Conservation (phyloP, 495 filamentous ascomycete species). For the Geoglossum glabrum region DNA sequence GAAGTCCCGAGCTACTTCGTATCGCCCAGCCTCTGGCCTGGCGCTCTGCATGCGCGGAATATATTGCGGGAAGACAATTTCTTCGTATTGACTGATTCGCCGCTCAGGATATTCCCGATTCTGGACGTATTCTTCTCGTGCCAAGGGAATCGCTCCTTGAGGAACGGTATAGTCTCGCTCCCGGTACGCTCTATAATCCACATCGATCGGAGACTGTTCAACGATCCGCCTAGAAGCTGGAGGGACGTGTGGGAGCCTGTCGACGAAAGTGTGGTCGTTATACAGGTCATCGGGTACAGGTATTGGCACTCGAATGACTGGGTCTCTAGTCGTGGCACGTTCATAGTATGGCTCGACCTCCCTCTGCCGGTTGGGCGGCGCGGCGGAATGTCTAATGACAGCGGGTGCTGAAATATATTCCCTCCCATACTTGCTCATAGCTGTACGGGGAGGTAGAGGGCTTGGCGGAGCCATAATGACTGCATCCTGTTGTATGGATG, state of each 20-base stretch:
- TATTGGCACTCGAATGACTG: conserved; percentile 23
- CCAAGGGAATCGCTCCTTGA: conserved; percentile 6
- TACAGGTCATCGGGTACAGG: conserved; percentile 24
- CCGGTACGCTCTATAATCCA: conserved; percentile 28
- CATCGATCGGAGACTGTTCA: conserved; percentile 31
- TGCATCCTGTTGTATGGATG: conserved; percentile 22
- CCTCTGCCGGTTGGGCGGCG: conserved; percentile 19
- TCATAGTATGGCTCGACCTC: conserved; percentile 29
- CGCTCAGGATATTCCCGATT: neutral
- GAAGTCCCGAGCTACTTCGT: conserved; percentile 2
- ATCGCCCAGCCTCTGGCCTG: neutral
- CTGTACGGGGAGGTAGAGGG: conserved; percentile 35
- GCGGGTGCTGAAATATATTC: conserved; percentile 43
- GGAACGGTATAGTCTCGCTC: conserved; percentile 28
- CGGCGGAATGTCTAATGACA: conserved; percentile 23
- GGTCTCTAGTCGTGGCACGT: conserved; percentile 21
- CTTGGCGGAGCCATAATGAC: conserved; percentile 28
- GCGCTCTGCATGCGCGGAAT: conserved; percentile 1
- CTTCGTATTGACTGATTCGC: conserved; percentile 2
- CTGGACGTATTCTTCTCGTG: conserved; percentile 5
- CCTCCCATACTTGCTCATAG: conserved; percentile 51
- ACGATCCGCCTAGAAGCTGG: conserved; percentile 26
- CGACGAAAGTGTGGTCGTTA: conserved; percentile 26
- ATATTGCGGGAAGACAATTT: conserved; percentile 4
- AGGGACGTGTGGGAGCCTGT: conserved; percentile 21